Base-by-base conservation (phyloP, 2,329 filamentous ascomycete genomes). In the Talaromyces islandicus region DNA sequence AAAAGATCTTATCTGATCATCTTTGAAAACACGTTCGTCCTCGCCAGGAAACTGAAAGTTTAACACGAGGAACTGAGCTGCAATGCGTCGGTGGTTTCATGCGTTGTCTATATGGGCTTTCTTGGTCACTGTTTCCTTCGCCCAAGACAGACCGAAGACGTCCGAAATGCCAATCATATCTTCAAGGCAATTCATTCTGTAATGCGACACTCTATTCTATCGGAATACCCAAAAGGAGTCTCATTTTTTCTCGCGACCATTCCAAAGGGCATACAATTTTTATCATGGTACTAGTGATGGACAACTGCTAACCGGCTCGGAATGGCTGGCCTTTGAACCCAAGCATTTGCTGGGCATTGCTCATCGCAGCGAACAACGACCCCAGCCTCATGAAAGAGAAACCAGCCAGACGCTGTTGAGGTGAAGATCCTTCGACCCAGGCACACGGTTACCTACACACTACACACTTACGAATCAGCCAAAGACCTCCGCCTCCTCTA, bases 241-340 rank as follows among this genome's bases (percentile, higher is more conserved):
- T 83, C 84, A 3, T 79, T 88, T 64, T 88, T 89, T 65, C 77
- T 86, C 0, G 86, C 82, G 1, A 81, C 79, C 0, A 78, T 90
- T 1, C 86, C 87, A 0, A 75, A 77, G 24, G 86, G 84, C 3
- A 86, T 83, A 0, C 72, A 85, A 27, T 71, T 90, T 14, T 88
- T n/a, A 90, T 66, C 88, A 90, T 69, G 88, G 88, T 27, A 80
- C 78, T 0, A 65, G 64, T 6, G 69, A 67, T 0, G 63, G 74
- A 4, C 70, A 80, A 2, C 73, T 77, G 1, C 79, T 88, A 0
- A 67, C 71, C 1, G 79, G 77, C 0, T 79, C 78, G 9, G 84
- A 90, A 66, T 90, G 88, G 87, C 76, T 91, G 2, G 87, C 88
- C 1, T 90, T 90, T 66, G 88, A 90, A 68, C 80, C 87, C 11